Evolutionary conservation across 306 rosid genomes (phyloP), one percentile per base, ranked within the genome.

Genomic region (Begonia loranthoides): DNA sequence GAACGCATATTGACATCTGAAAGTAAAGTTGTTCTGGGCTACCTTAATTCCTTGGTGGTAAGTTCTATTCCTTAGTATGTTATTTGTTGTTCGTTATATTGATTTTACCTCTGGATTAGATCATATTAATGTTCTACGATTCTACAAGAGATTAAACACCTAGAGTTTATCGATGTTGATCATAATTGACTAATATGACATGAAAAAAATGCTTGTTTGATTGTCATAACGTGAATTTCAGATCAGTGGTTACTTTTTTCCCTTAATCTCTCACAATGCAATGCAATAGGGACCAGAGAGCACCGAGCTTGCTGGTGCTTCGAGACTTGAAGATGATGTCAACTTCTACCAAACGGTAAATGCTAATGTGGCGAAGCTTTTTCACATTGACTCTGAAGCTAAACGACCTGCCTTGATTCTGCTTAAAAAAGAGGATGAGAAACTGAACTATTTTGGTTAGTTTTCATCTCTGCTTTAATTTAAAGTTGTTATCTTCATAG

Each of bases 371-470:
- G 96, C 96, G 13, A 83, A 87, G 76, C 82, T 86, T 69, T 87
- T 92, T 76, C 87, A 92, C 61, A 52, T 92, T 59, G 93, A 87
- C 2, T 46, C 92, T 45, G 70, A 73, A 21, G 96, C 21, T 45
- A 87, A 92, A 62, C 96, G 94, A 64, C 99, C 99, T 6, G 79
- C 94, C 12, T 62, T 92, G 75, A 70, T 86, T 63, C 70, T 92
- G 51, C 17, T 87, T 60, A 92, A 92, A 83, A 87, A 73, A 73
- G 96, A 92, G 68, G 79, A 69, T 41, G 99, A 86, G 64, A 86
- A 92, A 51, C 66, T 86, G 63, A 87, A 57, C 70, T 69, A 58
- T 66, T 83, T 76, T 57, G 99, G 99, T 92, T 59, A 62, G 72
- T 53, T 50, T 53, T 56, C 41, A 12, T 38, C 33, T 54, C 47